Evolutionary conservation across 2,329 filamentous ascomycete genomes (phyloP), one percentile per base, ranked within the genome.

Genomic region (Orbilia blumenaviensis): DNA sequence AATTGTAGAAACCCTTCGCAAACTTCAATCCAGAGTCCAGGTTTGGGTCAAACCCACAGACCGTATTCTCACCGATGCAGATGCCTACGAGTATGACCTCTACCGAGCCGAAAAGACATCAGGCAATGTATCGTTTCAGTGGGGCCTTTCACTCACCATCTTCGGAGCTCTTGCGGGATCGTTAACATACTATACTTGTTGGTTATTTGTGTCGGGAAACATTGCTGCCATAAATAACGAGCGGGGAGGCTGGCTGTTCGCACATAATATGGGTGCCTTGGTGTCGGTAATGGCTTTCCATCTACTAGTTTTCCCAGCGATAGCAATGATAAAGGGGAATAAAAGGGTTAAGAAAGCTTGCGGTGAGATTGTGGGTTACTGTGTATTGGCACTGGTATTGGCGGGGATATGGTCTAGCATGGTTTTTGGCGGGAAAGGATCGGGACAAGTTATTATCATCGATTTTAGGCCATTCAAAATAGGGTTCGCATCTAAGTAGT

Each of bases 41-140:
- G 46, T 76, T 21, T 76, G 64, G 72, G 38, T 76, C 36, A 69
- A 63, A 44, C 72, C 72, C 16, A 76, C 72, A 23, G 72, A 76
- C 60, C 56, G 56, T 23, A 61, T 76, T 48, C 64, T 76, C 25
- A 69, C 56, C 36, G 72, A 68, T 7, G 56, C 72, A 42, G 72
- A 76, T n/a, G 72, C 72, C 36, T 76, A 76, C 58, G 72, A 76
- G 61, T 76, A 69, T 34, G 64, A 76, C 48, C 25, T 29, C 34
- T 74, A 66, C 46, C 52, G 34, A 3, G 52, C 69, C 18, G 42
- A 67, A 42, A 56, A 52, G 42, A 14, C 8, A 21, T 75, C 71
- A 34, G 41, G 29, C n/a, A 44, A 62, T 2, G 61, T 75, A 14
- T 64, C 71, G 14, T 63, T 69, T 48, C 25, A 61, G 21, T 76